Conservation (phyloP, 1,139 yeast genomes). For the Ogataea hybrid region DNA sequence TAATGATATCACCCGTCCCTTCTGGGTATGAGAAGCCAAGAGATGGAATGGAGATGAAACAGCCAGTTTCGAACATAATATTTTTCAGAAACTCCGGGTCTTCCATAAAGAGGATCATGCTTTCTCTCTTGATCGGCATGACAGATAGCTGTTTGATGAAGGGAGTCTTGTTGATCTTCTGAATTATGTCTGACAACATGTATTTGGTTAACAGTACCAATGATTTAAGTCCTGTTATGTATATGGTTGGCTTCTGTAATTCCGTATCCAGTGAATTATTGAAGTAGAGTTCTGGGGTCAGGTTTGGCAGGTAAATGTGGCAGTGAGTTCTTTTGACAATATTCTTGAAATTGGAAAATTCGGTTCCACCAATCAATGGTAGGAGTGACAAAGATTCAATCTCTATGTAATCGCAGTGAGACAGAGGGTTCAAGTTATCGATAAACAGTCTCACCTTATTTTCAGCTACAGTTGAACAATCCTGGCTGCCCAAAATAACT, state of each 20-base stretch:
- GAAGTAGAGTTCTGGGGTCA: constrained; percentile 51
- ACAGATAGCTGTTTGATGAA: constrained; percentile 45
- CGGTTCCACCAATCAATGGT: constrained; percentile 70
- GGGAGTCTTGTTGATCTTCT: constrained; percentile 44
- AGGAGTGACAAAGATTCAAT: constrained; percentile 47
- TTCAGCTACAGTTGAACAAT: constrained; percentile 50
- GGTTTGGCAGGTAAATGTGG: constrained; percentile 61
- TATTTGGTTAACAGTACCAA: constrained; percentile 44
- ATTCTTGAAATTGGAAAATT: constrained; percentile 54
- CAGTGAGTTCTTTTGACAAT: constrained; percentile 61
- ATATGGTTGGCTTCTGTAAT: constrained; percentile 30
- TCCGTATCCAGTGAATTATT: constrained; percentile 26
- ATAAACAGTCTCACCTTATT: constrained; percentile 54
- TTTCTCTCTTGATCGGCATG: constrained; percentile 49
- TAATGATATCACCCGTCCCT: constrained; percentile 34
- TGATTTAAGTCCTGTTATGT: constrained; percentile 42
- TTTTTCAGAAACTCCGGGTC: constrained; percentile 34
- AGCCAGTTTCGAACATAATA: constrained; percentile 64
- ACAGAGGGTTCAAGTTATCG: constrained; percentile 47
- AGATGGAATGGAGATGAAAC: constrained; percentile 65
- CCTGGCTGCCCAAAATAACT: constrained; percentile 27
- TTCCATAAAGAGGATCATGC: constrained; percentile 33
- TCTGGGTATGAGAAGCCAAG: constrained; percentile 45
- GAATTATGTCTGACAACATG: constrained; percentile 35
- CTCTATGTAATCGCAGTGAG: constrained; percentile 54